Evolutionary conservation across 148 eudicot species (phyloP).

Genomic region (Polygonum aviculare): DNA sequence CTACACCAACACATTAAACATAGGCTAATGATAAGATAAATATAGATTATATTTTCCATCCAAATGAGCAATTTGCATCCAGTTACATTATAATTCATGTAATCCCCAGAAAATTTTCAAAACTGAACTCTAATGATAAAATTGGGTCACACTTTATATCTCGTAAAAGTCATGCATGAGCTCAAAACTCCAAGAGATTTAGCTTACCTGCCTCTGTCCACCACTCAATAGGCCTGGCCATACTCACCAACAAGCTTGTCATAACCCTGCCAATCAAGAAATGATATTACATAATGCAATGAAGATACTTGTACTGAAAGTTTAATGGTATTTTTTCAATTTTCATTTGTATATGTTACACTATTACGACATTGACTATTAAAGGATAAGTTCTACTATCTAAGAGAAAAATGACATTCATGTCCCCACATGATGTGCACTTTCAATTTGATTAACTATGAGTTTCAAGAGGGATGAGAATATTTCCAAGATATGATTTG

Average conservation of each 20-base stretch:
- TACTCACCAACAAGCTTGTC: slow-evolving; percentile 97
- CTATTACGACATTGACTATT: not conserved
- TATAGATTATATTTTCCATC: no score
- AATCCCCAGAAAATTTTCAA: no score
- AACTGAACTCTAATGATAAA: not conserved
- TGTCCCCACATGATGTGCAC: not conserved
- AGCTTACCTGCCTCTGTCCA: slow-evolving; percentile 87
- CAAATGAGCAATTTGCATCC: no score
- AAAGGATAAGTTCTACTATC: not conserved
- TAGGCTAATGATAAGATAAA: not conserved
- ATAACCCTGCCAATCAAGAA: slow-evolving; percentile 57
- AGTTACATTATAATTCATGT: no score
- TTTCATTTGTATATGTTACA: not conserved
- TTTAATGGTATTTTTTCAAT: not conserved
- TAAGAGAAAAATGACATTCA: not conserved
- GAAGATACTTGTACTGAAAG: not conserved
- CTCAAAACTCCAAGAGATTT: not conserved
- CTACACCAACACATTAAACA: slow-evolving; percentile 20
- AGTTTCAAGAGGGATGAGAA: not conserved
- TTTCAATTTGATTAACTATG: not conserved
- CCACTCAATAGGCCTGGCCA: slow-evolving; percentile 94
- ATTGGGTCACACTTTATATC: not conserved
- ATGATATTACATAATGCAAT: slow-evolving; percentile 11
- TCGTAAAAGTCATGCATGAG: not conserved
- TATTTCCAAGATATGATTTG: not conserved